These are phyloP conservation scores for Phytophthora citrophthora DNA, from an alignment of 352 stramenopile species.

Conservation along the genomic window DNA sequence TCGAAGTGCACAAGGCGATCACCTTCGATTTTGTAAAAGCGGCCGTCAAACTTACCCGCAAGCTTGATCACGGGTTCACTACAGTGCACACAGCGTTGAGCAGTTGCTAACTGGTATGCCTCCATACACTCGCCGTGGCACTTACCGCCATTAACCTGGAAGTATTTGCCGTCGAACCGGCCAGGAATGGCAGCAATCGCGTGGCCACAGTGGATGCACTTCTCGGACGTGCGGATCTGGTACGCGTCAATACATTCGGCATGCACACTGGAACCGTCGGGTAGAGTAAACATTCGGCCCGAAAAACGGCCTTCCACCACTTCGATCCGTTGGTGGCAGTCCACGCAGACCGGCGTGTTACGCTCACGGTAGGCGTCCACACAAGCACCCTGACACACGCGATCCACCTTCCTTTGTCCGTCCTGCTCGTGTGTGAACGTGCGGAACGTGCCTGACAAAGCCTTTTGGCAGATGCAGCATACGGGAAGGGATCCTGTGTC, in stretches of 20 bases:
- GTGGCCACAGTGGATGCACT: constrained; percentile 80
- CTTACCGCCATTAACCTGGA: constrained; percentile 74
- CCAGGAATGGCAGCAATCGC: constrained; percentile 80
- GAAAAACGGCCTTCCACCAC: constrained; percentile 77
- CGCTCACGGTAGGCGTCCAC: constrained; percentile 74
- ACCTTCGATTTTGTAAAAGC: constrained; percentile 87
- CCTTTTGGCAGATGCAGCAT: constrained; percentile 71
- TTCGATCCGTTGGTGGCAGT: constrained; percentile 83
- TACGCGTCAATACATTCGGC: constrained; percentile 90
- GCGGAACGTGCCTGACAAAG: constrained; percentile 67
- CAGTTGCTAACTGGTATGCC: constrained; percentile 70
- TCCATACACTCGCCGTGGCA: constrained; percentile 89
- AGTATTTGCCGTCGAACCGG: constrained; percentile 83
- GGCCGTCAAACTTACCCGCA: constrained; percentile 71
- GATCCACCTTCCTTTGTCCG: constrained; percentile 64
- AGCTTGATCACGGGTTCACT: constrained; percentile 74
- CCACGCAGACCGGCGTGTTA: constrained; percentile 76
- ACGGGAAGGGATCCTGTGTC: constrained; percentile 68
- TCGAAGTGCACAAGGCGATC: constrained; percentile 84
- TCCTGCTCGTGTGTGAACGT: constrained; percentile 68
- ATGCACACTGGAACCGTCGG: constrained; percentile 77
- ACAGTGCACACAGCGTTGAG: constrained; percentile 79
- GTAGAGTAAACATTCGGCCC: constrained; percentile 79
- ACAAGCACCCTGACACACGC: constrained; percentile 80
- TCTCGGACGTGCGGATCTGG: constrained; percentile 79